phyloP scores from a whole-genome alignment of 805 yeast genomes.

The Cyberlindnera mississippiensis region DNA sequence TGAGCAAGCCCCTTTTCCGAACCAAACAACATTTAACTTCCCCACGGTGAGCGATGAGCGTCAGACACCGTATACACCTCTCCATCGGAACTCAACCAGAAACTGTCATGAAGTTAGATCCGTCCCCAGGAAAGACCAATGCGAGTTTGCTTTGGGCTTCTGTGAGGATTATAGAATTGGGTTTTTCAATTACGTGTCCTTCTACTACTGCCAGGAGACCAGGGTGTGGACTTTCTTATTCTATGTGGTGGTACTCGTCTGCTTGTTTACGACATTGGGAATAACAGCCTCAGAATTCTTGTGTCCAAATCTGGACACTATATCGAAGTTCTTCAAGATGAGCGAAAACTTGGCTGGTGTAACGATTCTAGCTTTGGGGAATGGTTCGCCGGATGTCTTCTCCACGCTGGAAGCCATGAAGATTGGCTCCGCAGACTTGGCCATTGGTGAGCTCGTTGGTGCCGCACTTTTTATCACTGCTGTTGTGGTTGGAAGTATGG shows the following conservation, averaged over 20 bases:
- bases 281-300: constrained; percentile 79
- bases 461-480: constrained; percentile 82
- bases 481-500: constrained; percentile 81
- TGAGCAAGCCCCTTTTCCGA: background rate
- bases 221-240: constrained; percentile 4
- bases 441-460: constrained; percentile 88
- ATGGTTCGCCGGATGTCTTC: constrained; percentile 87
- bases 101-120: constrained; percentile 21
- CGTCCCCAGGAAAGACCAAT: constrained; percentile 16
- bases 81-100: constrained; percentile 1
- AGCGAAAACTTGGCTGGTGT: constrained; percentile 83
- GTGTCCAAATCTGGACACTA: constrained; percentile 72
- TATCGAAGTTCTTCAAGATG: constrained; percentile 59
- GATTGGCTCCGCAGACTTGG: constrained; percentile 65
- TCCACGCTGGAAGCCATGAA: constrained; percentile 82
- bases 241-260: constrained; percentile 20
- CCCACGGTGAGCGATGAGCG: constrained; percentile 1
- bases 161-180: constrained; percentile 27
- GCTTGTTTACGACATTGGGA: constrained; percentile 66
- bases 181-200: constrained; percentile 21
- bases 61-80: constrained; percentile 3
- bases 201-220: constrained; percentile 20
- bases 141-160: constrained; percentile 17
- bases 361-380: constrained; percentile 86
- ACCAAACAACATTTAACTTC: constrained; percentile 1